These are phyloP conservation scores for Micractinium sp. DNA, from an alignment of 139 green algal species.

Conservation along the genomic window DNA sequence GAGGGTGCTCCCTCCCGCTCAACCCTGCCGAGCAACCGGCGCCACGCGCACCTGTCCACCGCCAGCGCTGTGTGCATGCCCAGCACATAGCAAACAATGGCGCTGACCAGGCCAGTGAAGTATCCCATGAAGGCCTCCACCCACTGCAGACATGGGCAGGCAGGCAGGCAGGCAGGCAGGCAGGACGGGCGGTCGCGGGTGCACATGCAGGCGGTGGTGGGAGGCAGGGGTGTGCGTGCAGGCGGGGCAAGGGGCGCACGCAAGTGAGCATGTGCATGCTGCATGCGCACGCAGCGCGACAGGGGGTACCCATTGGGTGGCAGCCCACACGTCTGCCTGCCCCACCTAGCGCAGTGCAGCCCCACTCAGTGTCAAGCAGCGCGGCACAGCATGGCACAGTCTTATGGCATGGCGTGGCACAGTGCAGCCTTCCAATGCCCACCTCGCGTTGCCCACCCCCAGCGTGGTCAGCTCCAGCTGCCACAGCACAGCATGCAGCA, in stretches of 20 bases:
- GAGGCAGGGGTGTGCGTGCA: neutral
- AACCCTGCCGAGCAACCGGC: too few species aligned
- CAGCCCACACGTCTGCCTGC: too few species aligned
- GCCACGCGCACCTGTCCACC: conserved; percentile 24
- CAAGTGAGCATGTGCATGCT: neutral
- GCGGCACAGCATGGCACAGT: too few species aligned
- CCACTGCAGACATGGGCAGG: conserved; percentile 39
- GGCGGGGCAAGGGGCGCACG: neutral
- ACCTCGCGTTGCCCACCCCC: too few species aligned
- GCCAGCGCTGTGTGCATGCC: conserved; percentile 68
- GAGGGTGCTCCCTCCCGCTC: too few species aligned
- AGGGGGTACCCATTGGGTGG: too few species aligned
- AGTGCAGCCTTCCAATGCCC: too few species aligned
- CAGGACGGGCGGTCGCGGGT: neutral
- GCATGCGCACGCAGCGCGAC: too few species aligned
- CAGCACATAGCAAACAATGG: conserved; percentile 57
- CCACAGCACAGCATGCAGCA: neutral
- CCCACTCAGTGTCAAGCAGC: too few species aligned
- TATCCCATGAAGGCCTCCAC: conserved; percentile 45
- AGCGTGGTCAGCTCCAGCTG: neutral
- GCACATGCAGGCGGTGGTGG: neutral
- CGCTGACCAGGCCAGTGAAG: conserved; percentile 53
- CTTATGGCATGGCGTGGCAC: too few species aligned
- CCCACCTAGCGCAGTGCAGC: too few species aligned
- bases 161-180: neutral